phyloP scores from a whole-genome alignment of 768 basidiomycete genomes.

The Russula griseocarnosa region DNA sequence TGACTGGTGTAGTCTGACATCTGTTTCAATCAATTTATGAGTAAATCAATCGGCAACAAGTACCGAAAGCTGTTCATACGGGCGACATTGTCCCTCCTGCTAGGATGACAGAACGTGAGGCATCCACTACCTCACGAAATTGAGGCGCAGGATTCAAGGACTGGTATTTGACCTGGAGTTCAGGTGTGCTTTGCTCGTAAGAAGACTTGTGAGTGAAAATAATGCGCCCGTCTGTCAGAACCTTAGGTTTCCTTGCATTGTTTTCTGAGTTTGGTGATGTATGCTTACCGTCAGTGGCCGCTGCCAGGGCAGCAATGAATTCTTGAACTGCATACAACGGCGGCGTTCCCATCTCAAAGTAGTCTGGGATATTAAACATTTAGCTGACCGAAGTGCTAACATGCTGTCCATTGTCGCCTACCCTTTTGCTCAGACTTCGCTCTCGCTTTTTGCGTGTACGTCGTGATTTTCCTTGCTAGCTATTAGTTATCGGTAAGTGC shows the following conservation, averaged over 20 bases:
- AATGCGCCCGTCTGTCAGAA: constrained; percentile 65
- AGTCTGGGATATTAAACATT: not conserved
- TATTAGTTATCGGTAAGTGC: constrained; percentile 29
- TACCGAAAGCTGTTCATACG: constrained; percentile 42
- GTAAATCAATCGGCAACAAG: not conserved
- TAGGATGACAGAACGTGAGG: constrained; percentile 78
- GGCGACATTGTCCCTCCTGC: constrained; percentile 99
- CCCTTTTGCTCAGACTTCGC: constrained; percentile 33
- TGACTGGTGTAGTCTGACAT: constrained; percentile 84
- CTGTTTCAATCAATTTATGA: constrained; percentile 40
- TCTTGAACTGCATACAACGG: constrained; percentile 78
- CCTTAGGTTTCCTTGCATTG: not conserved
- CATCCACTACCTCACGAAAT: constrained; percentile 79
- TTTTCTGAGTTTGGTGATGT: not conserved
- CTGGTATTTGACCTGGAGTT: constrained; percentile 77
- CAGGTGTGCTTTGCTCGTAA: constrained; percentile 36
- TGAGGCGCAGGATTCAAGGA: constrained; percentile 86
- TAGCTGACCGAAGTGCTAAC: not conserved
- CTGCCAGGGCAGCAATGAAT: constrained; percentile 73
- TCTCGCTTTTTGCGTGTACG: constrained; percentile 50
- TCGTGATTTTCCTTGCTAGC: constrained; percentile 78
- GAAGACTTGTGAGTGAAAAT: constrained; percentile 41
- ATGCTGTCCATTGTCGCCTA: constrained; percentile 1
- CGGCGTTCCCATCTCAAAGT: constrained; percentile 40
- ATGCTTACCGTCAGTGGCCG: constrained; percentile 62